Base-by-base conservation (phyloP, 768 basidiomycete species). In the Podaxis sp. region DNA sequence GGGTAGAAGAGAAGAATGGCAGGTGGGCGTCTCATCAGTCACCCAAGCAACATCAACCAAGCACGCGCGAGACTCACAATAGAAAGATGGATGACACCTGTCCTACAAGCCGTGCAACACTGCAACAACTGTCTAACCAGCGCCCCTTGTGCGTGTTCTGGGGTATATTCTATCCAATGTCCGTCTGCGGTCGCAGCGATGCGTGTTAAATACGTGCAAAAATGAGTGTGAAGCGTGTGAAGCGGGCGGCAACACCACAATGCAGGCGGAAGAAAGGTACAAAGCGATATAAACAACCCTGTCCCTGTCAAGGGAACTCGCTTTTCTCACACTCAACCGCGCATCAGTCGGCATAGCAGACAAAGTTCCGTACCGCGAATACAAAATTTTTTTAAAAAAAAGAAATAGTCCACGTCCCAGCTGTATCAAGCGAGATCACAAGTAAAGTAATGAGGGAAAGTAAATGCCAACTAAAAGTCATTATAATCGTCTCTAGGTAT, bases 401-500 rank as follows among this genome's bases (percentile, higher is more conserved):
- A 65, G 57, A 67, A 61, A 61, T 46, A 56, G 64, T 56, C 54
- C 36, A 30, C 39, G 24, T 55, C 49, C 26, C 49, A 26, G 11
- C 12, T 24, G 49, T 22, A 51, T 51, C 49, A 24, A 51, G 49
- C 49, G 24, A 51, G 13, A 22, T 19, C 49, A 51, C 24, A 24
- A 51, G 28, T 8, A 46, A 57, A 51, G n/a, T 8, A 46, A 57
- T 40, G 39, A 36, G 8, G 13, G 52, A 44, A 39, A 52, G 53
- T 39, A 56, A 11, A 38, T 33, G 13, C 22, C 24, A 51, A 13
- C 49, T 51, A 48, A 46, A 26, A 33, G 53, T 62, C 53, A 46
- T 61, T 40, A 52, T 28, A 62, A 55, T 15, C 28, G 61, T 63
- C 54, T 56, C 46, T 57, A 51, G 39, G 36, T 52, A 51, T 46